Conservation (phyloP, 371 early-diverging fungal species). For the Capillidium heterosporum region DNA sequence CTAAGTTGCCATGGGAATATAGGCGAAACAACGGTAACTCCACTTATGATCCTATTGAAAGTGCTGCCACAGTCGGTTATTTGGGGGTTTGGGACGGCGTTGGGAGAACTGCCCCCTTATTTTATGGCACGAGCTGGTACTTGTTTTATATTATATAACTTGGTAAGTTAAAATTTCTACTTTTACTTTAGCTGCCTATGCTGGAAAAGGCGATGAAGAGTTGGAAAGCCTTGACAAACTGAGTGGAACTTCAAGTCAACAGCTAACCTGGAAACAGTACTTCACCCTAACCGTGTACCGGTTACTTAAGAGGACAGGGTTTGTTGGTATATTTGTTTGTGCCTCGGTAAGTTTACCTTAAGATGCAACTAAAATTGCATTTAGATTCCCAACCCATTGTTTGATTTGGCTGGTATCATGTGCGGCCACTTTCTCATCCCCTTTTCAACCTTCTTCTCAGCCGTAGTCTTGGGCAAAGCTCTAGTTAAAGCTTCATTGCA, state of each 20-base stretch:
- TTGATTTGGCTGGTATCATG: slow-evolving; percentile 85
- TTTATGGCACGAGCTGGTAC: slow-evolving; percentile 78
- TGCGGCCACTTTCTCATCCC: slow-evolving; percentile 79
- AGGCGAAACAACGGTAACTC: slow-evolving; percentile 15
- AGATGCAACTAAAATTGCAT: neutral
- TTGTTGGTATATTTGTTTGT: slow-evolving; percentile 71
- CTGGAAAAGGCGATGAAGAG: slow-evolving; percentile 42
- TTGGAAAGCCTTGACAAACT: slow-evolving; percentile 33
- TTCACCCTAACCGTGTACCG: slow-evolving; percentile 37
- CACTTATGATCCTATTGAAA: slow-evolving; percentile 38
- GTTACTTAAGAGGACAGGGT: slow-evolving; percentile 52
- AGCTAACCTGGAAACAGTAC: slow-evolving; percentile 30
- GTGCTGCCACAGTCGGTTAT: slow-evolving; percentile 58
- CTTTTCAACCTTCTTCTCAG: slow-evolving; percentile 82
- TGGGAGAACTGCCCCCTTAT: slow-evolving; percentile 90
- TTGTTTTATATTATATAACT: neutral
- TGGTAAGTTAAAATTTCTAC: neutral
- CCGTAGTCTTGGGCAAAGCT: slow-evolving; percentile 83
- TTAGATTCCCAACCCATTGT: slow-evolving; percentile 84
- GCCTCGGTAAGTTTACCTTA: slow-evolving; percentile 41
- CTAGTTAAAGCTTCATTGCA: slow-evolving; percentile 69
- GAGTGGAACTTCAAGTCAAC: slow-evolving; percentile 19
- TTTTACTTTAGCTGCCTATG: slow-evolving; percentile 31
- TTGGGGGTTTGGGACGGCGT: slow-evolving; percentile 82
- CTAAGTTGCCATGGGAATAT: slow-evolving; percentile 12